Evolutionary conservation across 768 basidiomycete species (phyloP).

Genomic region (Podaxis sp.): DNA sequence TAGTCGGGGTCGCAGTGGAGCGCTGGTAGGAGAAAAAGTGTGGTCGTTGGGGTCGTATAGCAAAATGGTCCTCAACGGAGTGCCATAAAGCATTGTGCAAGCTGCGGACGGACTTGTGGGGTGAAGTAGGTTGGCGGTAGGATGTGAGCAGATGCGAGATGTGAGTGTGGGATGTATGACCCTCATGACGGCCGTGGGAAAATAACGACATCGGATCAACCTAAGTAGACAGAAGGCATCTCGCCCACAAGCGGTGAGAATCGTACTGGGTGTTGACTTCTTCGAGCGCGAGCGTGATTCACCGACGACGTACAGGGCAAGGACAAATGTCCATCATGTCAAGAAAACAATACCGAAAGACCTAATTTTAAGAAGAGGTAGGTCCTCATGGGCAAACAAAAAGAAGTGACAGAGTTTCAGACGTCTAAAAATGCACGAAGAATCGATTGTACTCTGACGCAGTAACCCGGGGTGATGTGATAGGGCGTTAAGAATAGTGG

Average conservation of each 20-base stretch:
- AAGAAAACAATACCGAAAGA: not conserved
- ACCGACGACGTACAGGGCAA: not conserved
- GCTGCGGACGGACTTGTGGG: not conserved
- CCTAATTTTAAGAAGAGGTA: not conserved
- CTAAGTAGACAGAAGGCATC: not conserved
- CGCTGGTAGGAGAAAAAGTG: not conserved
- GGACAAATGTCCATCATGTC: not conserved
- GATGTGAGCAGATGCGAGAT: slow-evolving; percentile 6
- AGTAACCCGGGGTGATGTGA: not conserved
- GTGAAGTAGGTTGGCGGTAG: not conserved
- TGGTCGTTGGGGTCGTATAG: not conserved
- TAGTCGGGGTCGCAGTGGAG: not conserved
- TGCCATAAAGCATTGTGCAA: not conserved
- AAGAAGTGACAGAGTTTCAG: not conserved
- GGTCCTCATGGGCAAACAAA: not conserved
- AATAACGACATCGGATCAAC: slow-evolving; percentile 7
- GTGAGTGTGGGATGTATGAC: slow-evolving; percentile 3
- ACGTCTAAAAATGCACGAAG: not conserved
- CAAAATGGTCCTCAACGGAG: not conserved
- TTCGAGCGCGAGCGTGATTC: not conserved
- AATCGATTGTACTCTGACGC: not conserved
- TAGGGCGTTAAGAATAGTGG: not conserved
- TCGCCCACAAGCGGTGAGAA: not conserved
- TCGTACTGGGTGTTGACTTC: not conserved
- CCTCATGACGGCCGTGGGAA: slow-evolving; percentile 2